Evolutionary conservation across 2,329 filamentous ascomycete species (phyloP).

Genomic region (Hypoxylon sp.): DNA sequence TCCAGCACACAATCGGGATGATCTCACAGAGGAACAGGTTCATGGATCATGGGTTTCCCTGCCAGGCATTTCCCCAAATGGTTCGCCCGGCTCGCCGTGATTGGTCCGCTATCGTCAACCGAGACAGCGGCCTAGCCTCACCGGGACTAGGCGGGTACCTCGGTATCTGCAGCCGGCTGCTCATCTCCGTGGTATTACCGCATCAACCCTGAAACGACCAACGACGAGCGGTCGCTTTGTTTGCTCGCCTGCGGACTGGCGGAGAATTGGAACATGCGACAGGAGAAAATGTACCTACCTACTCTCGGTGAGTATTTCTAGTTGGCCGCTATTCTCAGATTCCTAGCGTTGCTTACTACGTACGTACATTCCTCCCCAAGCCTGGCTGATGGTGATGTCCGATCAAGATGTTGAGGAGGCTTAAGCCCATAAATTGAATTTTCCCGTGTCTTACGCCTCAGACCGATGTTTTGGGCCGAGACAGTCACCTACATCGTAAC

Average conservation of each 20-base stretch:
- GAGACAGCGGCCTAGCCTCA: slow-evolving; percentile 24
- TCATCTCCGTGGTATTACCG: slow-evolving; percentile 40
- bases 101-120: slow-evolving; percentile 11
- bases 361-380: slow-evolving; percentile 1
- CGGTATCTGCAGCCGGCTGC: slow-evolving; percentile 1
- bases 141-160: slow-evolving; percentile 27
- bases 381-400: slow-evolving; percentile 11
- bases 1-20: slow-evolving; percentile 22
- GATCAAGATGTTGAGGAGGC: slow-evolving; percentile 25
- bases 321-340: slow-evolving; percentile 7
- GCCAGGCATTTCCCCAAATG: slow-evolving; percentile 37
- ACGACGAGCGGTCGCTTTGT: neutral
- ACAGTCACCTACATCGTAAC: slow-evolving; percentile 1
- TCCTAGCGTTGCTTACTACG: neutral
- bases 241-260: slow-evolving; percentile 5
- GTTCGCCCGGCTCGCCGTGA: slow-evolving; percentile 30
- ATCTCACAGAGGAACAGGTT: slow-evolving; percentile 26
- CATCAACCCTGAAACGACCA: slow-evolving; percentile 11
- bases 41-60: no score
- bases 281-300: neutral
- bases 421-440: slow-evolving; percentile 21
- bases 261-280: slow-evolving; percentile 15
- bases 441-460: slow-evolving; percentile 14
- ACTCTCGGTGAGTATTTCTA: slow-evolving; percentile 18
- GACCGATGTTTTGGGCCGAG: slow-evolving; percentile 12